A percentile compares a stretch with the other conserved stretches of the same genome.
These are phyloP conservation scores for Orbilia javanica DNA, from an alignment of 2,329 filamentous ascomycete species.

Conservation along the genomic window DNA sequence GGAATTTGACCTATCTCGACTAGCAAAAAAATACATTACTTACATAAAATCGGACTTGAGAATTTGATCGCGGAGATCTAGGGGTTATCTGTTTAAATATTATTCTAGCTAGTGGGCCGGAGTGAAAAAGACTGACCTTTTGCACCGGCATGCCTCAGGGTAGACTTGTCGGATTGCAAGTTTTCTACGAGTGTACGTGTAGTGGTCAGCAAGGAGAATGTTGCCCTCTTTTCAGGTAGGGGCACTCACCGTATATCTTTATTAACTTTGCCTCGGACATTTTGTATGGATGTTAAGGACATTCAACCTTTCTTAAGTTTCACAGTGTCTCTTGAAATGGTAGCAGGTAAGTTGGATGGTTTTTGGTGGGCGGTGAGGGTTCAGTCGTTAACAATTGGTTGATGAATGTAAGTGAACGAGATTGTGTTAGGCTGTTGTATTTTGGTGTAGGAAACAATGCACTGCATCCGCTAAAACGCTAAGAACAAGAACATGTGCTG, in stretches of 20 bases:
- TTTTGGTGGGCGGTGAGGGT: too few species aligned
- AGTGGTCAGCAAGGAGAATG: background rate
- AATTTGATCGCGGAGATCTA: constrained; percentile 60
- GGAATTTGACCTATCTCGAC: constrained; percentile 35
- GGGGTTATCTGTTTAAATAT: background rate
- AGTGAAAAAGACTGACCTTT: constrained; percentile 46
- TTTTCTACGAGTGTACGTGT: constrained; percentile 43
- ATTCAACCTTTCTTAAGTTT: background rate
- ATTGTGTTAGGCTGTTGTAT: background rate
- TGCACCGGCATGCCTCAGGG: constrained; percentile 56
- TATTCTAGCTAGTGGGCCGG: background rate
- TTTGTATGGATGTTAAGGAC: background rate
- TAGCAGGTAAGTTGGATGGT: background rate
- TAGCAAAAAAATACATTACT: background rate
- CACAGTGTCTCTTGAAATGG: background rate
- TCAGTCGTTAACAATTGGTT: background rate
- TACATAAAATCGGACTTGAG: constrained; percentile 57
- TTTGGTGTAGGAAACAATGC: background rate
- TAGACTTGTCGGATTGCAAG: constrained; percentile 60
- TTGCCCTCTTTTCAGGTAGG: background rate
- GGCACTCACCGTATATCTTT: constrained; percentile 40
- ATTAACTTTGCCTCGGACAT: constrained; percentile 53
- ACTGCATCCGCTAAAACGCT: constrained; percentile 1
- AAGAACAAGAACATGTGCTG: background rate
- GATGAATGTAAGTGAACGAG: constrained; percentile 1